phyloP scores from a whole-genome alignment of 2,329 filamentous ascomycete species.

The Cordyceps farinosa region DNA sequence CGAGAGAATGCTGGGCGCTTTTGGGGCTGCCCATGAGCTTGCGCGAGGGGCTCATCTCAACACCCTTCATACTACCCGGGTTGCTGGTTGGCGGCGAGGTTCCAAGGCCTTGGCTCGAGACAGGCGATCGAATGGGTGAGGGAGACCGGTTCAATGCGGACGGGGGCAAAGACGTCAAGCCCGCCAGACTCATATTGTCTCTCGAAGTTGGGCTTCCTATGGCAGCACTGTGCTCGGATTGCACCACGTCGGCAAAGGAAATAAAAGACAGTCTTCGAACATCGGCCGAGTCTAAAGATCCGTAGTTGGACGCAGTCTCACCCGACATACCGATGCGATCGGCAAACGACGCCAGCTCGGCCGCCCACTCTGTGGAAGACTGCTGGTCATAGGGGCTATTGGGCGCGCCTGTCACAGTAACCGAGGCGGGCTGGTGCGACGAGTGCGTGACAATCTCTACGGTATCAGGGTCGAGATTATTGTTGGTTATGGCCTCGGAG shows the following conservation, averaged over 20 bases:
- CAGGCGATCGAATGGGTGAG: conserved; percentile 75
- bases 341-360: conserved; percentile 54
- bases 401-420: conserved; percentile 56
- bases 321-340: conserved; percentile 41
- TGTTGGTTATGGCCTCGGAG: conserved; percentile 86
- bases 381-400: conserved; percentile 37
- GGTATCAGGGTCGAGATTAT: conserved; percentile 76
- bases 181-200: conserved; percentile 67
- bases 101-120: conserved; percentile 65
- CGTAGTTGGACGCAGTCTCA: conserved; percentile 71
- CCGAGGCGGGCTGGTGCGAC: conserved; percentile 74
- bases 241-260: conserved; percentile 93
- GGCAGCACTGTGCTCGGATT: conserved; percentile 69
- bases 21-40: conserved; percentile 62
- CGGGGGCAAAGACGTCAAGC: conserved; percentile 58
- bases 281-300: conserved; percentile 69
- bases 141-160: conserved; percentile 62
- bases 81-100: conserved; percentile 75
- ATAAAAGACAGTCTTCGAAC: conserved; percentile 88
- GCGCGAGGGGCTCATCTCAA: conserved; percentile 65
- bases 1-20: conserved; percentile 49
- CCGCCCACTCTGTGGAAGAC: conserved; percentile 49
- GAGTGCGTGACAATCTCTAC: conserved; percentile 91
- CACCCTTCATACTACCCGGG: conserved; percentile 66
- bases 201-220: conserved; percentile 50